Base-by-base conservation (phyloP, 495 filamentous ascomycete genomes). In the Penicillium macrosclerotiorum region DNA sequence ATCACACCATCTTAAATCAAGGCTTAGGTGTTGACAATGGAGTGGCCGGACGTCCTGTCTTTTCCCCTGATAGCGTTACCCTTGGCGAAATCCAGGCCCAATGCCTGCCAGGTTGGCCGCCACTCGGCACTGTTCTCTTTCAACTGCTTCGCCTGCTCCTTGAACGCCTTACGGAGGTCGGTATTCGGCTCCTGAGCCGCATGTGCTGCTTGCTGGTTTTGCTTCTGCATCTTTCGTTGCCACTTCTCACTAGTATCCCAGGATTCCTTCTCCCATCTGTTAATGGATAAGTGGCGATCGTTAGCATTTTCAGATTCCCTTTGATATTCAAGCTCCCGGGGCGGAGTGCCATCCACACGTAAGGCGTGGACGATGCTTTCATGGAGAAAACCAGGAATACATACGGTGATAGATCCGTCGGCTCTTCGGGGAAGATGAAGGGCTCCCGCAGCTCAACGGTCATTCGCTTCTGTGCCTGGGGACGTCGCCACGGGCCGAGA, bases 391-490 rank as follows among this genome's bases (percentile, higher is more conserved):
- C n/a, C 8, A 19, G 13, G 8, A 40, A 8, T 40, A 76, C 80
- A 48, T 78, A 87, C 77, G 63, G 51, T 42, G 64, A 55, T 41
- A 75, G 67, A 53, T 85, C 76, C 52, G 74, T 65, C 14, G 83
- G 83, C 55, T 65, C 67, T 47, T 80, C 73, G 5, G 91, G 91
- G 82, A 86, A 96, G 45, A 84, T 80, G 75, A 96, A 96, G 27
- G 89, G 87, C 74, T 81, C 65, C 25, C 72, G 77, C 72, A 96
- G 77, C 73, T 95, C 85, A 36, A 90, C 87, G 20, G 85, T 89
- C 91, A 96, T 96, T 64, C 80, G 86, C 81, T 96, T 96, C 51
- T 83, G 75, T 25, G 80, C 72, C 44, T 73, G 67, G 19, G 87
- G 85, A 18, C 89, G 78, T 35, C 80, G 68, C 51, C 67, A 54